A percentile compares a stretch with the other conserved stretches of the same genome.
phyloP scores from a whole-genome alignment of 768 basidiomycete genomes.

The Tulasnella sp. region DNA sequence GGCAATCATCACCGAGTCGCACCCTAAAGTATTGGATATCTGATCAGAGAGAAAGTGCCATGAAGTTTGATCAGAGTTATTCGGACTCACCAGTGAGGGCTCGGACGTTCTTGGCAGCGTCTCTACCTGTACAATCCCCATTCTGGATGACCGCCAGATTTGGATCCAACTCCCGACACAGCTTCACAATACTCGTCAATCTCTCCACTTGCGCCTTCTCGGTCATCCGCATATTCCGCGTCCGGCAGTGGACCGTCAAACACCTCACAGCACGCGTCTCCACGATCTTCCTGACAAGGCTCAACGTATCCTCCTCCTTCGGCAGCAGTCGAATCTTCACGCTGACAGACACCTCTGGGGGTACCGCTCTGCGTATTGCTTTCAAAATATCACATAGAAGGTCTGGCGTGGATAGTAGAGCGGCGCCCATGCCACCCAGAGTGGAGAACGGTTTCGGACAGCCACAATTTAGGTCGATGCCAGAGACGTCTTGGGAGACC shows the following conservation, averaged over 20 bases:
- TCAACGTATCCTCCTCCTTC: constrained; percentile 75
- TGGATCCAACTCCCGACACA: constrained; percentile 54
- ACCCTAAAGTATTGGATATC: constrained; percentile 35
- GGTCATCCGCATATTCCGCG: constrained; percentile 75
- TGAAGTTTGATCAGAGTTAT: constrained; percentile 1
- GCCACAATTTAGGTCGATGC: constrained; percentile 94
- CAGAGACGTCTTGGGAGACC: constrained; percentile 81
- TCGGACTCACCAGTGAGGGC: constrained; percentile 52
- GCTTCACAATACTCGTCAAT: constrained; percentile 74
- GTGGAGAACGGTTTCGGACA: constrained; percentile 96
- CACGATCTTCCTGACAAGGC: constrained; percentile 79
- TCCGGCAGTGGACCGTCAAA: constrained; percentile 91
- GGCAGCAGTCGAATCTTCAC: constrained; percentile 89
- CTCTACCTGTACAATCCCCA: constrained; percentile 75
- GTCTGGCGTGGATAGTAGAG: constrained; percentile 84
- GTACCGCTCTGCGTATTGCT: constrained; percentile 60
- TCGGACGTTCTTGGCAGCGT: constrained; percentile 67
- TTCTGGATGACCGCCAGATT: constrained; percentile 88
- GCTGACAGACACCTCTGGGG: constrained; percentile 72
- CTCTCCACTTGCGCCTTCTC: constrained; percentile 71
- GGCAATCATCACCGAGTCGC: constrained; percentile 92
- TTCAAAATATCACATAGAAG: constrained; percentile 79
- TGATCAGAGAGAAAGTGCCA: background rate
- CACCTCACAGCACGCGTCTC: constrained; percentile 70
- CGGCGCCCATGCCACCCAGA: constrained; percentile 92